Evolutionary conservation across 371 early-diverging fungal genomes (phyloP).

Genomic region (Mitosporidium daphniae): DNA sequence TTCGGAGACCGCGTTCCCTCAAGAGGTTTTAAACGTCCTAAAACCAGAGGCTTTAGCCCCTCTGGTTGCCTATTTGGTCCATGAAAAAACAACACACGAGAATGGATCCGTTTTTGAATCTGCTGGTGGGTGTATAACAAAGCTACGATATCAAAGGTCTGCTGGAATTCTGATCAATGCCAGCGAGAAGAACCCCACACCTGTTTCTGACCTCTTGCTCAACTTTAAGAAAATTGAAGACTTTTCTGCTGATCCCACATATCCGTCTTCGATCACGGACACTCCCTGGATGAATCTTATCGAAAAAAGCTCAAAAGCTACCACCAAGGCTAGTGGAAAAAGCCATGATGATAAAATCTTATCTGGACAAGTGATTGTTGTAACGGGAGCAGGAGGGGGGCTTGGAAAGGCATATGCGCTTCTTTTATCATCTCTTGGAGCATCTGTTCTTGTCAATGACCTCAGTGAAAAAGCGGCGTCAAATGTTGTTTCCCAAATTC

Average conservation of each 20-base stretch:
- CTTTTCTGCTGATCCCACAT: no score
- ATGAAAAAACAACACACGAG: constrained; percentile 41
- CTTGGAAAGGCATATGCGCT: constrained; percentile 51
- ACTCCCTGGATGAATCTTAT: constrained; percentile 39
- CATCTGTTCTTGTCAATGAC: constrained; percentile 49
- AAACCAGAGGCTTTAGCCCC: constrained; percentile 58
- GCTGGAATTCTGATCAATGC: constrained; percentile 58
- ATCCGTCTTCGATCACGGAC: constrained; percentile 33
- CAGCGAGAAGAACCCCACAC: no score
- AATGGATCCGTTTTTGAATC: constrained; percentile 16
- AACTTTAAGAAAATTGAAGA: constrained; percentile 13
- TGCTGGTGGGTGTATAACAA: constrained; percentile 45
- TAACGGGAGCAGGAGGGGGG: constrained; percentile 66
- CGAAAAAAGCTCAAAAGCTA: constrained; percentile 16
- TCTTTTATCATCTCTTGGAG: constrained; percentile 24
- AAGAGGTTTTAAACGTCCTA: constrained; percentile 46
- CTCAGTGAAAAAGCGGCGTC: constrained; percentile 35
- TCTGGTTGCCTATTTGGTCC: constrained; percentile 57
- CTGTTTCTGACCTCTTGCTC: no score
- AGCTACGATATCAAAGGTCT: constrained; percentile 64
- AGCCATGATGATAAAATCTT: no score
- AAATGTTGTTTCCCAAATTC: constrained; percentile 67
- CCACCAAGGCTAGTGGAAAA: not conserved
- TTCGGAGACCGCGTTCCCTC: constrained; percentile 82
- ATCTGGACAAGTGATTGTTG: constrained; percentile 40